Percentiles rank a stretch among this genome's conserved stretches.
phyloP scores from a whole-genome alignment of 371 early-diverging fungal species.

The Sporodiniella umbellata region DNA sequence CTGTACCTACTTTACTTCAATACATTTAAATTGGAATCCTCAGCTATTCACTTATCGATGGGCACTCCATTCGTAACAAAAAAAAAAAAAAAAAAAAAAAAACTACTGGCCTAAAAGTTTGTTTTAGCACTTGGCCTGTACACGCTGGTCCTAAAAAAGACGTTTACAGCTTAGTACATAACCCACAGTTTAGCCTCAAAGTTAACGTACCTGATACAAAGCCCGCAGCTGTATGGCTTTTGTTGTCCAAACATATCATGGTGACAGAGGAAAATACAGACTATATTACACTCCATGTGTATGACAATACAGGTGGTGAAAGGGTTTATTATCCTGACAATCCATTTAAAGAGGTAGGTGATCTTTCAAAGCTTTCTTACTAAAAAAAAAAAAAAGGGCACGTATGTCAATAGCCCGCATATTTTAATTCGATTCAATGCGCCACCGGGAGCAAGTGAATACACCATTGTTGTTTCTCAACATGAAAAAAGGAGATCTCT shows the following conservation, averaged over 20 bases:
- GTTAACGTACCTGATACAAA: slow-evolving; percentile 55
- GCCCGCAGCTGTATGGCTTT: slow-evolving; percentile 69
- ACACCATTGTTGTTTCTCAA: slow-evolving; percentile 81
- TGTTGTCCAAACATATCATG: slow-evolving; percentile 80
- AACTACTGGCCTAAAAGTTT: no score
- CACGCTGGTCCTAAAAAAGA: slow-evolving; percentile 64
- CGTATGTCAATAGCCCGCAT: slow-evolving; percentile 85
- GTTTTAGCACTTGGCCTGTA: slow-evolving; percentile 54
- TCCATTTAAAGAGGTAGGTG: slow-evolving; percentile 51
- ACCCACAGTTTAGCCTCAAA: slow-evolving; percentile 74
- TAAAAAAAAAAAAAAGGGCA: slow-evolving; percentile 42
- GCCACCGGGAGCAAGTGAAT: slow-evolving; percentile 56
- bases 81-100: no score
- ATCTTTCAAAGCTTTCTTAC: no score
- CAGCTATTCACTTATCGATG: slow-evolving; percentile 61
- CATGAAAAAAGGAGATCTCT: slow-evolving; percentile 68
- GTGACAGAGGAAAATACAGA: slow-evolving; percentile 80
- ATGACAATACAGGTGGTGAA: slow-evolving; percentile 64
- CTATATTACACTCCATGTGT: slow-evolving; percentile 83
- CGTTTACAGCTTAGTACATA: slow-evolving; percentile 63
- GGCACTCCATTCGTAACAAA: slow-evolving; percentile 60
- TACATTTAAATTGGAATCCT: slow-evolving; percentile 91
- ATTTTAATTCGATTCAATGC: slow-evolving; percentile 72
- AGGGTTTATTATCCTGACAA: slow-evolving; percentile 76
- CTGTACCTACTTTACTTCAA: slow-evolving; percentile 72